Evolutionary conservation across 2,329 filamentous ascomycete species (phyloP).

Genomic region (Orbilia quercus): DNA sequence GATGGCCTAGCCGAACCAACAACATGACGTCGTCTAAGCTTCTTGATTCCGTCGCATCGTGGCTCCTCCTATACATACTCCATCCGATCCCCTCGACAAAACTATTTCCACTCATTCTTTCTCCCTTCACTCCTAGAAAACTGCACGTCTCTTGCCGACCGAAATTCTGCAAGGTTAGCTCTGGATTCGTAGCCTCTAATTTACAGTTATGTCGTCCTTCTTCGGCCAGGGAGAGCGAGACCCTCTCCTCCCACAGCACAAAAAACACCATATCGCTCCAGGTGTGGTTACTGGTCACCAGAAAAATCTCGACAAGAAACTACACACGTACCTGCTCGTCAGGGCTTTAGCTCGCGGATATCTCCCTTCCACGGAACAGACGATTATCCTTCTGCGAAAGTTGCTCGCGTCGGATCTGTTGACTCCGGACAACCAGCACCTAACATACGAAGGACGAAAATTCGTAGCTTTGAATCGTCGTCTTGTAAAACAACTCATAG

Average conservation of each 20-base stretch:
- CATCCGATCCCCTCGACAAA: conserved; percentile 2
- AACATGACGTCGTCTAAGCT: conserved; percentile 39
- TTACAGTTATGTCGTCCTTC: conserved; percentile 69
- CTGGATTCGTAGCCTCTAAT: background rate
- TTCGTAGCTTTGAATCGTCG: conserved; percentile 77
- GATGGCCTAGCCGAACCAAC: conserved; percentile 6
- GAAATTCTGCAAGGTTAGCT: background rate
- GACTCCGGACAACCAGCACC: conserved; percentile 77
- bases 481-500: conserved; percentile 82
- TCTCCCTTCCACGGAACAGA: conserved; percentile 91
- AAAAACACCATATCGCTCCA: conserved; percentile 79
- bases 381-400: conserved; percentile 80
- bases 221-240: conserved; percentile 73
- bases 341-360: conserved; percentile 83
- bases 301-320: conserved; percentile 82
- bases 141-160: background rate
- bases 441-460: conserved; percentile 81
- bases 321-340: conserved; percentile 92
- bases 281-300: conserved; percentile 65
- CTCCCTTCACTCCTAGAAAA: background rate
- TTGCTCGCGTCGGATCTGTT: conserved; percentile 81
- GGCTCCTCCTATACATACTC: conserved; percentile 28
- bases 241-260: conserved; percentile 83
- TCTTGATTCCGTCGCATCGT: conserved; percentile 9
- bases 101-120: background rate